Base-by-base conservation (phyloP, 2,329 filamentous ascomycete genomes). In the Curvularia spicifera region DNA sequence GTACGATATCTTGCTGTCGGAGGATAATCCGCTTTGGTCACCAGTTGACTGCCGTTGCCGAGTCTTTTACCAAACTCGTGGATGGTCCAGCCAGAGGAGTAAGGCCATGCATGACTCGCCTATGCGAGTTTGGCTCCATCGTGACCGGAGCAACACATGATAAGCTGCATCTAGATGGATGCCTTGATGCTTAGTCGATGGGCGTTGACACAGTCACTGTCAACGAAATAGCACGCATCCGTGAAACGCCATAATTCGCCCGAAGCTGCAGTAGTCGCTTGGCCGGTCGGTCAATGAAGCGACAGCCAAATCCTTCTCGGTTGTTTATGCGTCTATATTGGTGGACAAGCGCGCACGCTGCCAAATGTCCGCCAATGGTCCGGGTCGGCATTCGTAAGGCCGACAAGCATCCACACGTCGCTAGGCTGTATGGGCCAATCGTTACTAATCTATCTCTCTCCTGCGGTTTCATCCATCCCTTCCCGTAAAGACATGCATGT, bases 301-400 rank as follows among this genome's bases (percentile, higher is more conserved):
- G 42, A 49, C 39, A n/a, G 45, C 40, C 51, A 6, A n/a, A 54
- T 65, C 51, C 55, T 53, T 60, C 50, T 60, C 63, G 59, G 57
- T 31, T 57, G 59, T 52, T 53, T 33, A 58, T 63, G 58, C 59
- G 57, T 60, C 59, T 40, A 47, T 55, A 59, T 69, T 42, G 51
- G 55, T 59, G 43, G 53, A 35, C 55, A 55, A 51, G 55, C 60
- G 62, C 58, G 56, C 56, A 46, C 48, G 64, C 55, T 63, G 49
- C 49, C 57, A 60, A 63, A 64, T 58, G 53, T 63, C 62, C 61
- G 55, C 69, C 68, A 71, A 71, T 71, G 33, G 53, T 26, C 26
- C 43, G 33, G 46, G 15, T 46, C 49, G 20, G 31, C 31, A 26
- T 42, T 44, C 18, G 13, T 24, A 46, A 57, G 28, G 39, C 49